Conservation (phyloP, 1,139 yeast genomes). For the Lodderomyces elongisporus region DNA sequence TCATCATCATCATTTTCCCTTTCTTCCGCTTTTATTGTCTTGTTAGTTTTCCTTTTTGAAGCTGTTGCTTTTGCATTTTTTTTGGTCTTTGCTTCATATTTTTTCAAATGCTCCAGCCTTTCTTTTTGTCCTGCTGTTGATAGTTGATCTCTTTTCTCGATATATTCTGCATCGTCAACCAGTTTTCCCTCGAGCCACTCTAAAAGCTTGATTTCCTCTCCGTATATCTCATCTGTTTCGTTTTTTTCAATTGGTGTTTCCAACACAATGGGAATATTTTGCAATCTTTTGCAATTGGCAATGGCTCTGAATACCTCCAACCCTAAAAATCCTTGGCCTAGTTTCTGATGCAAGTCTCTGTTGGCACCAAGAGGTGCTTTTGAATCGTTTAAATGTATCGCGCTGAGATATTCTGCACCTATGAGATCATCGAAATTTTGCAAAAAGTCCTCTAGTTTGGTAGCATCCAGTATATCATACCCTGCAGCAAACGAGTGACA, state of each 20-base stretch:
- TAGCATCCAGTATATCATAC: slow-evolving; percentile 65
- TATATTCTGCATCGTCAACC: slow-evolving; percentile 51
- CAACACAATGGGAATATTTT: slow-evolving; percentile 71
- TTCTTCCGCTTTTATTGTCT: slow-evolving; percentile 24
- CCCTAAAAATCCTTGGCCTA: slow-evolving; percentile 88
- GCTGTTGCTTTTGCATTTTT: slow-evolving; percentile 17
- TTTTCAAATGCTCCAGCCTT: slow-evolving; percentile 45
- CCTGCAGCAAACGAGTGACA: slow-evolving; percentile 98
- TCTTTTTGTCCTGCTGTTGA: slow-evolving; percentile 54
- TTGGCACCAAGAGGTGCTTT: slow-evolving; percentile 90
- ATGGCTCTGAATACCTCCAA: slow-evolving; percentile 75
- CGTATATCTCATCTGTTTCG: slow-evolving; percentile 53
- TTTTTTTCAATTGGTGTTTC: slow-evolving; percentile 74
- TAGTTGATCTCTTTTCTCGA: slow-evolving; percentile 45
- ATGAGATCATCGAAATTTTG: slow-evolving; percentile 61
- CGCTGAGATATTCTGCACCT: slow-evolving; percentile 71
- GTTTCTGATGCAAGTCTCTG: slow-evolving; percentile 83
- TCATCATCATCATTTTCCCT: slow-evolving; percentile 17
- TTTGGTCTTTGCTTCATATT: slow-evolving; percentile 35
- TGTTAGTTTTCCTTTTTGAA: slow-evolving; percentile 6
- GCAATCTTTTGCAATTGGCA: slow-evolving; percentile 62
- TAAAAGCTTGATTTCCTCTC: slow-evolving; percentile 72
- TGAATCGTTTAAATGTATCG: slow-evolving; percentile 88
- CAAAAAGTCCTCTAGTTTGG: slow-evolving; percentile 64
- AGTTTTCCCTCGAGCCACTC: slow-evolving; percentile 63